Evolutionary conservation across 192 early-diverging fungal species (phyloP), one percentile per base, ranked within the genome.

Genomic region (Dimargaris xerosporica): DNA sequence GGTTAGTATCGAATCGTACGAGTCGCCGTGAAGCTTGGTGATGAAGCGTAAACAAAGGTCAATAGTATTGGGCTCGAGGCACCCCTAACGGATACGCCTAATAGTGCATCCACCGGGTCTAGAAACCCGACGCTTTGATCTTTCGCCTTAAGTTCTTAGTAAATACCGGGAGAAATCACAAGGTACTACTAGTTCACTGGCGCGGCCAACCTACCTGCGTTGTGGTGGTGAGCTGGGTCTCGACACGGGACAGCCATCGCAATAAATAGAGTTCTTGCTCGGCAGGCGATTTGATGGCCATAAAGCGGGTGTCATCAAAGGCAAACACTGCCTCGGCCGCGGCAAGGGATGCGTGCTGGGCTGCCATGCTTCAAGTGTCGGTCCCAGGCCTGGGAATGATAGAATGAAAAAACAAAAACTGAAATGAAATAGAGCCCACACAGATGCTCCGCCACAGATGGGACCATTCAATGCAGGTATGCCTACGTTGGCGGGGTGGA

Each of bases 221-320:
- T 31, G 69, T 64, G 10, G 62, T 72, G 58, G 85, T 80, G 13
- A 91, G 64, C 50, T 89, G 81, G 39, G 79, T 76, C 75, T 95
- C 91, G 5, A 94, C 78, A 48, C 70, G 71, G 0, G 89, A 82
- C 12, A 98, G 80, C 93, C 93, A 98, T 69, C 91, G 90, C 66
- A 95, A 88, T 0, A 96, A 65, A 65, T 80, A 84, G 54, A 91
- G 74, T 68, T 98, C 94, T 59, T 85, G 80, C 64, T 88, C 86
- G 54, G 76, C 80, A 0, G 75, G 61, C 29, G 75, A 69, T 17
- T 62, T 67, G 10, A 78, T 65, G 7, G 64, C 53, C 11, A 61
- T 53, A 29, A 82, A 70, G 43, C 69, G 69, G 21, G 62, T 29
- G 31, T 80, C 72, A 70, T 85, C 78, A 42, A 85, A 75, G 26